Evolutionary conservation across 164 flowering plant species (phyloP), one percentile per base, ranked within the genome.

Genomic region (Buxus sempervirens): DNA sequence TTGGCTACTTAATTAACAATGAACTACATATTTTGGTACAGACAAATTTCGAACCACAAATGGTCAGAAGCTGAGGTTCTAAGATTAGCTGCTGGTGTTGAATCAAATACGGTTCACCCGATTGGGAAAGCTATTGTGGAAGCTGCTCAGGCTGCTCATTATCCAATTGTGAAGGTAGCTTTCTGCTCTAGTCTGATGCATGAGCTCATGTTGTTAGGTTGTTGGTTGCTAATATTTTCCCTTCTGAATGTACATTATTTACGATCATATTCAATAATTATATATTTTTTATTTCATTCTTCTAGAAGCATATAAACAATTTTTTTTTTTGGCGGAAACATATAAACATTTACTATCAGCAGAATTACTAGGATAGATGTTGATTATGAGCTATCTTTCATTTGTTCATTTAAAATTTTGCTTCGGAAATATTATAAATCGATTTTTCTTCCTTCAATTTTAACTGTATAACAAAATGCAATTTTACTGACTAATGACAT

Each of bases 41-140:
- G 93, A 28, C 68, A 72, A 73, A 67, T 68, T 70, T 62, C 79
- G 42, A 55, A 55, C 68, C 38, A 26, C 58, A 62, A 69, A 24
- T 78, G 72, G 83, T 86, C 95, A 58, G 93, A 90, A 81, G 67
- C 59, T 78, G 98, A 93, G 75, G 77, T 93, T 73, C 77, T 96
- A 67, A 81, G 75, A 71, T 79, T 96, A 78, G 98, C 98, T 65
- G 96, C 99, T 77, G 90, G 80, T 49, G 98, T 96, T 41, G 99
- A 96, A 75, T 76, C 88, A 65, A 93, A 91, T 81, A 89, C 99
- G 18, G 76, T 82, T 71, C 99, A 95, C 82, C 99, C 99, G 26
- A 82, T 95, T 70, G 99, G 99, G 25, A 95, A 90, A 83, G 99
- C 97, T 66, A 95, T 95, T 64, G 85, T 89, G 26, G 91, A 90